phyloP scores from a whole-genome alignment of 2,329 filamentous ascomycete species.

The Fusarium tanahbumbuense region DNA sequence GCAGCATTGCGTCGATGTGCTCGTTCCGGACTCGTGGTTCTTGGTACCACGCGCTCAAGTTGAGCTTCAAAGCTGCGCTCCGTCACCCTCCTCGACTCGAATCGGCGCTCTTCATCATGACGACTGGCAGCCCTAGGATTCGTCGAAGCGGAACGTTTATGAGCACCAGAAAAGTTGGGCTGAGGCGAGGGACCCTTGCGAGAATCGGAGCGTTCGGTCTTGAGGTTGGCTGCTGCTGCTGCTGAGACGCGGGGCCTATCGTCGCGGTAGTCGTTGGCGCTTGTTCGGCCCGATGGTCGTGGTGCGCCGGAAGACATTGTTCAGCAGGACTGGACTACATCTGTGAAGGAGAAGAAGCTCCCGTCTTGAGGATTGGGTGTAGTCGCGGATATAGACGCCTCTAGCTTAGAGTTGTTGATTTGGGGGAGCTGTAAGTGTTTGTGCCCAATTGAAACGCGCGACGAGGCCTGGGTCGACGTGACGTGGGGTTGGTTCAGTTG shows the following conservation, averaged over 20 bases:
- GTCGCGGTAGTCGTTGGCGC: constrained; percentile 52
- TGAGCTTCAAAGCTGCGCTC: constrained; percentile 69
- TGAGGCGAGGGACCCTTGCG: constrained; percentile 53
- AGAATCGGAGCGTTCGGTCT: constrained; percentile 52
- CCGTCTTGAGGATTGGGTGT: constrained; percentile 8
- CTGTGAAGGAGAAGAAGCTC: constrained; percentile 34
- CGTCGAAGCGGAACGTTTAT: constrained; percentile 69
- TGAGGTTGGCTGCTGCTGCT: constrained; percentile 36
- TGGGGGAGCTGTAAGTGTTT: constrained; percentile 42
- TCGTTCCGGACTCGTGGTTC: constrained; percentile 69
- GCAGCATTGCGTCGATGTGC: constrained; percentile 58
- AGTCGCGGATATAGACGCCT: constrained; percentile 4
- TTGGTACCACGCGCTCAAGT: constrained; percentile 69
- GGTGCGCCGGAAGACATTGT: constrained; percentile 57
- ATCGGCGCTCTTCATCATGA: constrained; percentile 55
- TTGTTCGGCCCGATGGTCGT: constrained; percentile 59
- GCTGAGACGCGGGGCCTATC: constrained; percentile 53
- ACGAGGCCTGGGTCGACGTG: constrained; percentile 22
- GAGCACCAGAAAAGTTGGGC: constrained; percentile 52
- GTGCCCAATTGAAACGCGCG: constrained; percentile 47
- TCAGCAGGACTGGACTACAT: constrained; percentile 53
- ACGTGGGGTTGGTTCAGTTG: constrained; percentile 40
- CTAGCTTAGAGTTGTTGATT: constrained; percentile 22
- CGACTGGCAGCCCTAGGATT: constrained; percentile 64
- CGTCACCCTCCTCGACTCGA: constrained; percentile 65